A percentile compares a stretch with the other conserved stretches of the same genome.
Evolutionary conservation across 2,329 filamentous ascomycete genomes (phyloP).

Genomic region (Aspergillus brasiliensis): DNA sequence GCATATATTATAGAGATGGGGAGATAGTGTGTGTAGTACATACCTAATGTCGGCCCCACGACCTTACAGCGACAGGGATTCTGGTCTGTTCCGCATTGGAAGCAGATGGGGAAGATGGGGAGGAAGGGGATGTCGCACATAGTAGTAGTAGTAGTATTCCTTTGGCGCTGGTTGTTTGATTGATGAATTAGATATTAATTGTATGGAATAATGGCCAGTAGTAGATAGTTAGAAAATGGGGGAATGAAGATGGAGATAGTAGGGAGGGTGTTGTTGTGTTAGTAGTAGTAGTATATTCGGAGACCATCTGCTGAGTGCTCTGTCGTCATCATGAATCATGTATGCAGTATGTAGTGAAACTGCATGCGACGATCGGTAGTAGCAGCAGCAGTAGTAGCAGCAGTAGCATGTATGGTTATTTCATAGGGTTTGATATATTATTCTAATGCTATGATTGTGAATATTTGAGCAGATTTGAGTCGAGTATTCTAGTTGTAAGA

Average conservation of each 20-base stretch:
- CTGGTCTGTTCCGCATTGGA: conserved; percentile 59
- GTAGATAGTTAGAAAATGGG: neutral
- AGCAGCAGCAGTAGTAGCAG: no score
- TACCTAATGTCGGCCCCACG: conserved; percentile 57
- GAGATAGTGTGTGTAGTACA: conserved; percentile 14
- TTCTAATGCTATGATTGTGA: no score
- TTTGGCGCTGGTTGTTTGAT: neutral
- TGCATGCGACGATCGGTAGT: no score
- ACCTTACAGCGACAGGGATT: conserved; percentile 62
- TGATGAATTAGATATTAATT: neutral
- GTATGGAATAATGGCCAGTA: no score
- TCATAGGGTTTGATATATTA: no score
- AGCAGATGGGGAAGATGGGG: conserved; percentile 55
- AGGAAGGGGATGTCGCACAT: conserved; percentile 47
- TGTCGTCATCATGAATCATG: no score
- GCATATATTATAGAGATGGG: neutral
- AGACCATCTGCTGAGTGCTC: no score
- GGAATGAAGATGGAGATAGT: neutral
- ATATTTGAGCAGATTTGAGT: no score
- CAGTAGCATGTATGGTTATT: no score
- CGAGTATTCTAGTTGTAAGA: no score
- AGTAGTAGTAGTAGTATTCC: neutral
- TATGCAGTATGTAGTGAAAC: no score
- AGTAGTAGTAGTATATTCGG: neutral
- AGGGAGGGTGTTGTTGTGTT: neutral